Percentiles rank a stretch among this genome's conserved stretches.
Conservation (phyloP, 768 basidiomycete species). For the Termitomyces sp. region DNA sequence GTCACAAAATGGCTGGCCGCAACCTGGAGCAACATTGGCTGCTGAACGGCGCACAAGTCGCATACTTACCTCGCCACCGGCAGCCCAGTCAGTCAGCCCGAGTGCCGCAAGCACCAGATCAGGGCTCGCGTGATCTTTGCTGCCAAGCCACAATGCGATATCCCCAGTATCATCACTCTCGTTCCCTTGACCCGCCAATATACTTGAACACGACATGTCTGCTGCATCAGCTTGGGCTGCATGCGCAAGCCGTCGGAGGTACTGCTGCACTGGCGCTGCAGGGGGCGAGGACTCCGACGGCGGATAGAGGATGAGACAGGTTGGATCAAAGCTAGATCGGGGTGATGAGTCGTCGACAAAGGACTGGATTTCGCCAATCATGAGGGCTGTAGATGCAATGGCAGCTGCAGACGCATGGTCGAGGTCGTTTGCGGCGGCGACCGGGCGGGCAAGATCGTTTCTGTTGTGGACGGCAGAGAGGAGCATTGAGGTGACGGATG, state of each 20-base stretch:
- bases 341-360: slow-evolving; percentile 3
- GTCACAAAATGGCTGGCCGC: neutral
- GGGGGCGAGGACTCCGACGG: slow-evolving; percentile 6
- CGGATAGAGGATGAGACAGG: slow-evolving; percentile 17
- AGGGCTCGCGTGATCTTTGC: slow-evolving; percentile 25
- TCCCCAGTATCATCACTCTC: slow-evolving; percentile 57
- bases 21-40: slow-evolving; percentile 4
- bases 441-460: slow-evolving; percentile 6
- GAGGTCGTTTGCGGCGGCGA: slow-evolving; percentile 6
- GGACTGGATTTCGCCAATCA: slow-evolving; percentile 12
- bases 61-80: slow-evolving; percentile 11
- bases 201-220: slow-evolving; percentile 39
- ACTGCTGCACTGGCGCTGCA: slow-evolving; percentile 4
- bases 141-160: slow-evolving; percentile 47
- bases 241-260: slow-evolving; percentile 29
- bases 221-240: slow-evolving; percentile 34
- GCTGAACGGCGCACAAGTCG: slow-evolving; percentile 4
- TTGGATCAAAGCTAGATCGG: slow-evolving; percentile 9
- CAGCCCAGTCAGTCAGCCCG: slow-evolving; percentile 22
- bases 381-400: slow-evolving; percentile 16
- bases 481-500: slow-evolving; percentile 9
- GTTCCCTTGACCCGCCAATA: slow-evolving; percentile 46
- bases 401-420: slow-evolving; percentile 5
- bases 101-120: slow-evolving; percentile 27
- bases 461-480: slow-evolving; percentile 1